These are phyloP conservation scores for Phytophthora crassamura DNA, from an alignment of 352 stramenopile genomes.

Conservation along the genomic window DNA sequence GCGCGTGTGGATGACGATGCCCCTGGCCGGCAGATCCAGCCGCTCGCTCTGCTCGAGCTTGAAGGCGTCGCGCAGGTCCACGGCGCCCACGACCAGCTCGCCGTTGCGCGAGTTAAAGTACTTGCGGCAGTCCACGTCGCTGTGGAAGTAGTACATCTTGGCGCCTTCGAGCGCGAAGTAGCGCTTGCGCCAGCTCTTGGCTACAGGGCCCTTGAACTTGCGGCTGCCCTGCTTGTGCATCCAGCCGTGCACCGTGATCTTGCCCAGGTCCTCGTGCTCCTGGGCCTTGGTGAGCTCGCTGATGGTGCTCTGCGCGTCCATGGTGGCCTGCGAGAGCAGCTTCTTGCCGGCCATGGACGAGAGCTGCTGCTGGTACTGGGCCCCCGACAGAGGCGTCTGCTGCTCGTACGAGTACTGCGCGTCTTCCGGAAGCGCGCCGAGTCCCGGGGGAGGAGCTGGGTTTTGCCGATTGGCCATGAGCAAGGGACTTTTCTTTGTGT, in stretches of 20 bases:
- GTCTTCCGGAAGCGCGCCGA: constrained; percentile 41
- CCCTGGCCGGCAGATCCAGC: constrained; percentile 67
- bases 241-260: constrained; percentile 81
- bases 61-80: constrained; percentile 80
- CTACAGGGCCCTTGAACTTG: constrained; percentile 82
- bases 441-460: constrained; percentile 14
- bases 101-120: constrained; percentile 85
- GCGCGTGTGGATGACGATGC: constrained; percentile 80
- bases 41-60: constrained; percentile 82
- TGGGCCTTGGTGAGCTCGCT: constrained; percentile 72
- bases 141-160: constrained; percentile 91
- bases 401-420: constrained; percentile 38
- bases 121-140: constrained; percentile 83
- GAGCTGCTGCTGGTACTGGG: constrained; percentile 40
- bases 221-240: constrained; percentile 88
- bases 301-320: constrained; percentile 68
- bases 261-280: constrained; percentile 51
- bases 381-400: constrained; percentile 36
- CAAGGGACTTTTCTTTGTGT: constrained; percentile 33
- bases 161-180: constrained; percentile 86
- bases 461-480: constrained; percentile 42
- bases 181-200: constrained; percentile 82
- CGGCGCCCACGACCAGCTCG: constrained; percentile 77
- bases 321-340: constrained; percentile 35
- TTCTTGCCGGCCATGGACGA: constrained; percentile 35